A percentile compares a stretch with the other conserved stretches of the same genome.
phyloP scores from a whole-genome alignment of 495 filamentous ascomycete species.

The Gamarada debralockiae region DNA sequence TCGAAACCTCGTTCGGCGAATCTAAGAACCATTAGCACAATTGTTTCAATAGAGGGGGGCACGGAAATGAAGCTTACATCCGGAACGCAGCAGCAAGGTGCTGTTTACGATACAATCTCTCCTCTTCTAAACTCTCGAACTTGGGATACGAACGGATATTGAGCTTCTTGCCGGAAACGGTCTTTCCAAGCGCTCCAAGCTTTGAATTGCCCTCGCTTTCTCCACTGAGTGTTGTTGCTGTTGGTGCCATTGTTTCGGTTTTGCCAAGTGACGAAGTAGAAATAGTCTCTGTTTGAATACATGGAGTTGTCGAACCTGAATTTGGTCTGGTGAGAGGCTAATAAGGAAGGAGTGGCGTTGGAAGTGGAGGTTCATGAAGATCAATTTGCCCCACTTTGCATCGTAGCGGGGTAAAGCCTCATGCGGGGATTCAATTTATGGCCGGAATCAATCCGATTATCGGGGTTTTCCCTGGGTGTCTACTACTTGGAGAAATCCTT shows the following conservation, averaged over 20 bases:
- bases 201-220: conserved; percentile 19
- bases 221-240: conserved; percentile 9
- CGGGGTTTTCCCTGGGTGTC: too few relatives aligned
- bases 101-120: conserved; percentile 66
- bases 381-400: too few relatives aligned
- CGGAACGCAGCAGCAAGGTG: conserved; percentile 71
- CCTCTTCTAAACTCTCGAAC: conserved; percentile 53
- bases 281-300: too few relatives aligned
- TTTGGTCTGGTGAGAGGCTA: too few relatives aligned
- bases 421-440: too few relatives aligned
- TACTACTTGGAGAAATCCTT: too few relatives aligned
- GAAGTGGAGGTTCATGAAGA: too few relatives aligned
- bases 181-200: conserved; percentile 30
- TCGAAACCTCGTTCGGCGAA: conserved; percentile 68
- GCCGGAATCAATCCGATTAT: too few relatives aligned
- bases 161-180: conserved; percentile 35
- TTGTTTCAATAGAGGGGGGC: neutral
- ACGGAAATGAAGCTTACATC: conserved; percentile 26
- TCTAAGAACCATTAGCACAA: neutral
- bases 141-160: conserved; percentile 54
- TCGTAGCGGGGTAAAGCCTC: too few relatives aligned
- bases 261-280: neutral
- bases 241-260: conserved; percentile 16
- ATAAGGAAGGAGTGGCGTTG: too few relatives aligned
- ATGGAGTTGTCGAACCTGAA: too few relatives aligned